A percentile compares a stretch with the other conserved stretches of the same genome.
These are phyloP conservation scores for Chlamydomonas schloesseri DNA, from an alignment of 139 green algal species.

Conservation along the genomic window DNA sequence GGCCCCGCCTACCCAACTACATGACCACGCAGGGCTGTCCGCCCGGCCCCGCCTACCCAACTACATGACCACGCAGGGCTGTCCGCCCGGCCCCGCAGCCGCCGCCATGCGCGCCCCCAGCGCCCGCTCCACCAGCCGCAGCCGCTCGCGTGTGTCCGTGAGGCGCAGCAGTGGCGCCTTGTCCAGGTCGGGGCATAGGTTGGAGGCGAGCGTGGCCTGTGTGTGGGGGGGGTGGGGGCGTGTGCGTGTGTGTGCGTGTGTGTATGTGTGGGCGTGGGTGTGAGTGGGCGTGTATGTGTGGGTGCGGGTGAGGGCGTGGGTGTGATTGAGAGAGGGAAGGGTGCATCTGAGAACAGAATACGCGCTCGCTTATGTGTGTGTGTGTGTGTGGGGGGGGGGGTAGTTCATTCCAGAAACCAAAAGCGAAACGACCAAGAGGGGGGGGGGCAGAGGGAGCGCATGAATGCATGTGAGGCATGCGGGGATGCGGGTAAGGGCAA, in stretches of 20 bases:
- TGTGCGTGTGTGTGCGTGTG: too few species aligned
- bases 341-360: too few species aligned
- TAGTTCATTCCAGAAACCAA: too few species aligned
- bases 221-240: neutral
- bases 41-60: too few species aligned
- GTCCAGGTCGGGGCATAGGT: conserved; percentile 6
- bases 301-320: neutral
- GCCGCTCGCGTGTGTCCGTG: conserved; percentile 1
- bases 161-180: neutral
- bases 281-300: neutral
- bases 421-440: too few species aligned
- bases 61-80: neutral
- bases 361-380: too few species aligned
- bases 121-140: neutral
- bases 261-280: neutral
- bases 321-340: neutral
- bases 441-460: too few species aligned
- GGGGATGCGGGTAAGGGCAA: too few species aligned
- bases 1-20: too few species aligned
- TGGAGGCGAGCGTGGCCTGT: neutral
- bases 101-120: neutral
- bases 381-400: too few species aligned
- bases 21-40: too few species aligned
- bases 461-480: too few species aligned
- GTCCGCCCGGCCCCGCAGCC: neutral